Evolutionary conservation across 495 filamentous ascomycete species (phyloP).

Genomic region (Trichocladium antarcticum): DNA sequence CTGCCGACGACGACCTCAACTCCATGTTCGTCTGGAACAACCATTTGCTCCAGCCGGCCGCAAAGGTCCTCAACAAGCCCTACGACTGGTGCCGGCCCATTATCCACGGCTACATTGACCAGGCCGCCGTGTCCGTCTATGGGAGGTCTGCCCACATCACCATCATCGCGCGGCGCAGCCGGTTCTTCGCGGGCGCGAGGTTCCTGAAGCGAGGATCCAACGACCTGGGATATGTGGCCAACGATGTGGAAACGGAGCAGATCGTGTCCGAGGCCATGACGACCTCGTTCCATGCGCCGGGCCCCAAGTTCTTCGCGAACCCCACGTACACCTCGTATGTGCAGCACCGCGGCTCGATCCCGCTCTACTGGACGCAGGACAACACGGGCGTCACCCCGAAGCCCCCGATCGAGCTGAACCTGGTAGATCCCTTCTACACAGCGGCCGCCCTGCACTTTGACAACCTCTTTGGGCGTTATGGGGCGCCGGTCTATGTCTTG

Average conservation of each 20-base stretch:
- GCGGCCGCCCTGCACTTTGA: conserved; percentile 97
- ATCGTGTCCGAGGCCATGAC: conserved; percentile 90
- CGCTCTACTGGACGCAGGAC: conserved; percentile 95
- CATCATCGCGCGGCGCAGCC: conserved; percentile 81
- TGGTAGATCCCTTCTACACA: conserved; percentile 90
- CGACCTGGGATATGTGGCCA: conserved; percentile 91
- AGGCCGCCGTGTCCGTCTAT: conserved; percentile 72
- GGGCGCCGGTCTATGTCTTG: conserved; percentile 79
- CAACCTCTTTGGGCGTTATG: conserved; percentile 88
- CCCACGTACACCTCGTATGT: conserved; percentile 92
- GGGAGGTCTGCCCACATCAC: conserved; percentile 82
- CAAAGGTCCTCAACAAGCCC: conserved; percentile 56
- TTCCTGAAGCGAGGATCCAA: conserved; percentile 94
- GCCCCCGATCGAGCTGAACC: conserved; percentile 85
- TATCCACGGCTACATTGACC: conserved; percentile 92
- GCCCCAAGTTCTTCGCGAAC: conserved; percentile 72
- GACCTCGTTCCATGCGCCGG: conserved; percentile 90
- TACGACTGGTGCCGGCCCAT: conserved; percentile 96
- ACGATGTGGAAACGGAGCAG: conserved; percentile 99
- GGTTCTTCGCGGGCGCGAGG: conserved; percentile 87
- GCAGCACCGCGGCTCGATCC: conserved; percentile 93
- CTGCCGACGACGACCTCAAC: conserved; percentile 59
- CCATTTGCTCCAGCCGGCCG: conserved; percentile 70
- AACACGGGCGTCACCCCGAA: conserved; percentile 92
- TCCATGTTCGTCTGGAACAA: conserved; percentile 98